Evolutionary conservation across 371 early-diverging fungal genomes (phyloP), one percentile per base, ranked within the genome.

Genomic region (Circinella umbellata): DNA sequence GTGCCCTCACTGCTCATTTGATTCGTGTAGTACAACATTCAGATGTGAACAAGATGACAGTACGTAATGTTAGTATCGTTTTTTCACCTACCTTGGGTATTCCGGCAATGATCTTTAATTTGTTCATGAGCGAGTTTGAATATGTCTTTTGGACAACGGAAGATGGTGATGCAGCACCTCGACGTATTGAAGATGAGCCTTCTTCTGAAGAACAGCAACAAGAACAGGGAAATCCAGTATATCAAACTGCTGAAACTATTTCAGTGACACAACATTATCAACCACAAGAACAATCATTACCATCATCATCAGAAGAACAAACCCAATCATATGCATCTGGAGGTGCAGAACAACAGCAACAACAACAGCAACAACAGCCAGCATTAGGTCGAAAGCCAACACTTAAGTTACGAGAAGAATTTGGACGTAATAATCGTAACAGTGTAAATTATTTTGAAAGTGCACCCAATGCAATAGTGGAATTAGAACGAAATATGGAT

Each of bases 11-110:
- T 2, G 88, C 88, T 1, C 93, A 93, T 71, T 72, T 93, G 61
- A 75, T 89, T 61, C 74, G 82, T 15, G 88, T 93, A 17, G 91
- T 91, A 8, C 85, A 88, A 39, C 76, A 86, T 55, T 74, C 86
- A 8, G 86, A 85, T 54, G 66, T 80, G 39, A 93, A 92, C 79
- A 90, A 91, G 78, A 93, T 93, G 93, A 92, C 86, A 4, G 82
- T 89, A 64, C 83, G 89, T 42, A 93, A 93, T 75, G 82, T 93
- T 53, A 89, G 90, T 49, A 93, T 92, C 69, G 91, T 93, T 8
- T 93, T 93, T 61, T 82, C 90, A 20, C 91, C 91, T 11, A 92
- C 92, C 4, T 75, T 91, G 7, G 87, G 90, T 37, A 87, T 93
- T 13, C 91, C 92, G 13, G 89, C 90, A 3, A 87, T 86, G 18